phyloP scores from a whole-genome alignment of 2,329 filamentous ascomycete genomes.

The Pseudophaeomoniella oleicola region DNA sequence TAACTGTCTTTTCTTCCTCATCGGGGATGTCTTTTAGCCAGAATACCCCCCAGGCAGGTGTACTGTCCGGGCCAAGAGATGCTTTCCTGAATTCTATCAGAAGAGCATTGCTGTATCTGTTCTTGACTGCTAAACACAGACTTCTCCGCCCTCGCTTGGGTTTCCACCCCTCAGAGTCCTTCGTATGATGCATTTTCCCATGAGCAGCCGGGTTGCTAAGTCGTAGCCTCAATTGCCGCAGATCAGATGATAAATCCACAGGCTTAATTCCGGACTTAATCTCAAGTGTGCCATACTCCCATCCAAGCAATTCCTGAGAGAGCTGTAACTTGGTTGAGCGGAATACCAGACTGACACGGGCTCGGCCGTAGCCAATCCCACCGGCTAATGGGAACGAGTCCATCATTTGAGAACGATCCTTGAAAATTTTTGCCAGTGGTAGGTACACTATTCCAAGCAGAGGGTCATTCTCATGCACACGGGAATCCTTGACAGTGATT shows the following conservation, averaged over 20 bases:
- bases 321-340: constrained; percentile 51
- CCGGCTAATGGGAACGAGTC: constrained; percentile 53
- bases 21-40: constrained; percentile 46
- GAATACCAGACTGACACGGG: constrained; percentile 58
- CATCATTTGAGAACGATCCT: constrained; percentile 49
- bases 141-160: constrained; percentile 10
- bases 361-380: constrained; percentile 57
- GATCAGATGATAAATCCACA: constrained; percentile 33
- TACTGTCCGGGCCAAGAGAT: constrained; percentile 12
- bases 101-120: constrained; percentile 15
- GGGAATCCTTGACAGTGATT: constrained; percentile 50
- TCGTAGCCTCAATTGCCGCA: constrained; percentile 40
- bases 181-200: constrained; percentile 55
- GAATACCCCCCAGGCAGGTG: constrained; percentile 14
- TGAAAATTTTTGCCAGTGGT: constrained; percentile 47
- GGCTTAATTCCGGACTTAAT: constrained; percentile 38
- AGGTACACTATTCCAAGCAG: constrained; percentile 58
- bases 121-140: constrained; percentile 14
- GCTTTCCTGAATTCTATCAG: constrained; percentile 16
- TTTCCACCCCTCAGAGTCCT: constrained; percentile 34
- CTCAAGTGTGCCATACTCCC: constrained; percentile 59
- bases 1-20: constrained; percentile 46
- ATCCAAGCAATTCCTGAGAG: constrained; percentile 45
- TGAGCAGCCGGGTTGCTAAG: constrained; percentile 42
- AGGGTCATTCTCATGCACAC: constrained; percentile 54